Base-by-base conservation (phyloP, 306 rosid species). In the Vigna nakashimae region DNA sequence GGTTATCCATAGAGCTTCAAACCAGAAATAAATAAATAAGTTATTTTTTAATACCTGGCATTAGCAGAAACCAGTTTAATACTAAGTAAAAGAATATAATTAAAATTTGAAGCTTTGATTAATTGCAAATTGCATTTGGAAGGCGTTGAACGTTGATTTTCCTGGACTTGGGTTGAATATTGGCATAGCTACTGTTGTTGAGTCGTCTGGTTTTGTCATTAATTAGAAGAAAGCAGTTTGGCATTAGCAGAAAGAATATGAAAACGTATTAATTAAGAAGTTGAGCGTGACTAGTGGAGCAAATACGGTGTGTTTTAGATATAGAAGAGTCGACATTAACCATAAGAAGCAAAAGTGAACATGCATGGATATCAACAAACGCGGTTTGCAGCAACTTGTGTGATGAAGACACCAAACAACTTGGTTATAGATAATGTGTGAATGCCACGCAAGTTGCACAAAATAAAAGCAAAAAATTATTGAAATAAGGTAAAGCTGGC, bases 381-480 rank as follows among this genome's bases (percentile, higher is more conserved):
- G 52, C 72, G 71, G 38, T 49, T 75, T 75, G 79, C 51, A 40
- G 53, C 28, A 76, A 60, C 5, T 16, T 62, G 48, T 9, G 51
- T 4, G 53, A 45, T 7, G 42, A 76, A 8, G 7, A 42, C 30
- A 65, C 20, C 6, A 22, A 17, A 17, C 57, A 43, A 73, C 46
- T 73, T 75, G 59, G 10, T 32, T 5, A 18, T 34, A 49, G 5
- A 49, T 48, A 32, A 62, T 20, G 62, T 1, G 28, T 36, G 0
- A 62, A 34, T 9, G 7, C 7, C 63, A 50, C 34, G 79, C 79
- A 75, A 63, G 79, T 75, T 64, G 80, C 52, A 1, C 26, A 34
- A 50, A 50, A 50, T 63, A 50, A 32, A 2, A 36, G 26, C 42
- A 36, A 13, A 49, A 30, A 50, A 36, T 34, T 11, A 36, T 20